Conservation (phyloP, 2,329 filamentous ascomycete species). For the Ophiostoma triangulosporum region DNA sequence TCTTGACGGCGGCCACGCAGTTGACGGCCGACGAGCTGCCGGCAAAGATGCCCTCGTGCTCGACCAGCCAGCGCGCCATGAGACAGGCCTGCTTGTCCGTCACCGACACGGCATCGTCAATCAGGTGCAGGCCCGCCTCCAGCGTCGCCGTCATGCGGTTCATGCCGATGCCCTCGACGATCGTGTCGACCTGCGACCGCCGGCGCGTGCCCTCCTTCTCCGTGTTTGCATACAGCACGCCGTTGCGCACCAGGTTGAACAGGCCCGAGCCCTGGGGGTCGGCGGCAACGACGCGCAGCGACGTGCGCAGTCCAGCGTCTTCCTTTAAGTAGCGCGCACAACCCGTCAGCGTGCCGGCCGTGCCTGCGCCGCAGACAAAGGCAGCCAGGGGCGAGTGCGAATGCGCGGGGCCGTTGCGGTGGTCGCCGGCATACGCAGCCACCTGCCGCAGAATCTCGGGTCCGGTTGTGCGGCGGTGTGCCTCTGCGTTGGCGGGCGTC, state of each 20-base stretch:
- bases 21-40: conserved; percentile 97
- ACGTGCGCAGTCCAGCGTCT: conserved; percentile 34
- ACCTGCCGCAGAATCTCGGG: conserved; percentile 81
- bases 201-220: conserved; percentile 85
- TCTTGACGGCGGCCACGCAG: conserved; percentile 64
- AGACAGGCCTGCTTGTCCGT: conserved; percentile 76
- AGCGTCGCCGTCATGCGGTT: conserved; percentile 93
- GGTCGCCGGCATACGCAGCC: conserved; percentile 18
- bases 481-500: conserved; percentile 73
- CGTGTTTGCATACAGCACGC: conserved; percentile 86
- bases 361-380: conserved; percentile 87
- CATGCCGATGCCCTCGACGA: conserved; percentile 92
- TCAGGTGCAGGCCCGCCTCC: conserved; percentile 67
- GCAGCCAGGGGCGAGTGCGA: conserved; percentile 45
- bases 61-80: conserved; percentile 95
- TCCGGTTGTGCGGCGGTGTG: conserved; percentile 71
- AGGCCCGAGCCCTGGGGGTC: conserved; percentile 91
- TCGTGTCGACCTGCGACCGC: conserved; percentile 82
- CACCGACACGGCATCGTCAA: conserved; percentile 83
- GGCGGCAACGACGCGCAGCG: conserved; percentile 63
- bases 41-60: conserved; percentile 87
- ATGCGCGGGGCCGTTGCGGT: not conserved
- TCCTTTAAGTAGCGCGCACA: conserved; percentile 75
- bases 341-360: conserved; percentile 84
- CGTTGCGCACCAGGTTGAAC: conserved; percentile 82